Evolutionary conservation across 164 flowering plant species (phyloP), one percentile per base, ranked within the genome.

Genomic region (Umbilicus rupestris): DNA sequence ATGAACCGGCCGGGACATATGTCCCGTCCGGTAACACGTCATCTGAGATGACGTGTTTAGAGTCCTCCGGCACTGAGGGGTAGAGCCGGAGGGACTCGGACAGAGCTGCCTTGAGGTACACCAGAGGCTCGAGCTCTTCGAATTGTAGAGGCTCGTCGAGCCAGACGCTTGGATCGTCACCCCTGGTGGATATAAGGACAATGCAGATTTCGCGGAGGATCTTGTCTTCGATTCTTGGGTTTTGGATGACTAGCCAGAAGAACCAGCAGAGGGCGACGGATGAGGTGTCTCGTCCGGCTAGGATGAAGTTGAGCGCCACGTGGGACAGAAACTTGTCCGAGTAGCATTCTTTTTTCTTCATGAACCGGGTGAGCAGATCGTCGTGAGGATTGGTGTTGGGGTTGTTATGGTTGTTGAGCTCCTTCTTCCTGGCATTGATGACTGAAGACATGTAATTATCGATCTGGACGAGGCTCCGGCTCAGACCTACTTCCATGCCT

Each of bases 21-120:
- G 73, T 73, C 15, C 83, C 81, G 50, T 44, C 69, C 0, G 83
- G 80, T 26, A 79, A 33, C 0, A 70, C 42, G 59, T 79, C 83
- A 45, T 79, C 77, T 11, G 69, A 35, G 2, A 72, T 55, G 3
- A 70, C 78, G 31, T 75, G 72, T 57, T 80, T 80, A 0, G 78
- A 72, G 73, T 80, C 83, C 41, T 73, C 66, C 7, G 77, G 78
- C 33, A 78, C 79, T 2, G 81, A 77, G 0, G 81, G 83, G 66
- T 80, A 80, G 15, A 80, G 64, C 55, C 83, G 63, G 41, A 50
- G 57, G 28, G 57, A 50, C 28, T 50, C 57, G 0, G 57, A 50
- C 12, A 50, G 57, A 50, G 57, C 75, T 19, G 81, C 81, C 42
- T 73, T 73, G 12, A 77, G 69, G 39, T 77, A 77, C 31, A 58